Evolutionary conservation across 2,329 filamentous ascomycete species (phyloP).

Genomic region (Fusarium austroafricanum): DNA sequence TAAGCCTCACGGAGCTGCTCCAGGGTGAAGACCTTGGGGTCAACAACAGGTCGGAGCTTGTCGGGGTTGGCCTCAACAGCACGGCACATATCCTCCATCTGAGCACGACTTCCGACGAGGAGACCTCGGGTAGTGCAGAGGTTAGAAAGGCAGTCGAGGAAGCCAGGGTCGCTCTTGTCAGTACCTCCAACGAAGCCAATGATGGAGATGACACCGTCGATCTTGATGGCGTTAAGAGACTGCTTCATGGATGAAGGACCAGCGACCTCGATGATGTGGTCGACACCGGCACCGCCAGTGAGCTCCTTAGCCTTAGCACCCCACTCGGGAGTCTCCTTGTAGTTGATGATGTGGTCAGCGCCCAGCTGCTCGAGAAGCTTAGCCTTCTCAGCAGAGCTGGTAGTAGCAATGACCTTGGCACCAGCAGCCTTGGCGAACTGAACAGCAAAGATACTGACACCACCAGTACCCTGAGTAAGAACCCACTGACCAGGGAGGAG

Average conservation of each 20-base stretch:
- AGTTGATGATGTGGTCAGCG: constrained; percentile 63
- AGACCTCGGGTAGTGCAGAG: constrained; percentile 59
- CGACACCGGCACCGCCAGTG: constrained; percentile 58
- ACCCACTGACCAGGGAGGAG: constrained; percentile 68
- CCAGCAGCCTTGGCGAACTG: constrained; percentile 65
- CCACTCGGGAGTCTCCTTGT: constrained; percentile 59
- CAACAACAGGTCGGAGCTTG: constrained; percentile 59
- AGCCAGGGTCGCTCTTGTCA: constrained; percentile 46
- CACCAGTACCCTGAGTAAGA: constrained; percentile 77
- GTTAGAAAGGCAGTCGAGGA: constrained; percentile 49
- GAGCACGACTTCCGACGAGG: constrained; percentile 57
- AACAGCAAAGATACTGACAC: constrained; percentile 74
- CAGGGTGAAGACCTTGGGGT: constrained; percentile 58
- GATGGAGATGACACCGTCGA: constrained; percentile 59
- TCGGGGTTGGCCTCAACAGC: constrained; percentile 61
- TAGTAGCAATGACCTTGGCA: constrained; percentile 62
- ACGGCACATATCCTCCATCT: constrained; percentile 64
- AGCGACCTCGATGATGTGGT: constrained; percentile 62
- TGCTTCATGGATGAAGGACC: constrained; percentile 58
- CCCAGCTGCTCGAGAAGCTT: constrained; percentile 58
- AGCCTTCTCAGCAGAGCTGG: constrained; percentile 58
- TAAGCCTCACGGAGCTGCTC: constrained; percentile 59
- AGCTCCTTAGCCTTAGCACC: constrained; percentile 57
- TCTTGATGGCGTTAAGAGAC: constrained; percentile 58
- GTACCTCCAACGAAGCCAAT: constrained; percentile 53